Evolutionary conservation across 192 early-diverging fungal genomes (phyloP).

Genomic region (Backusella parvicylindrica): DNA sequence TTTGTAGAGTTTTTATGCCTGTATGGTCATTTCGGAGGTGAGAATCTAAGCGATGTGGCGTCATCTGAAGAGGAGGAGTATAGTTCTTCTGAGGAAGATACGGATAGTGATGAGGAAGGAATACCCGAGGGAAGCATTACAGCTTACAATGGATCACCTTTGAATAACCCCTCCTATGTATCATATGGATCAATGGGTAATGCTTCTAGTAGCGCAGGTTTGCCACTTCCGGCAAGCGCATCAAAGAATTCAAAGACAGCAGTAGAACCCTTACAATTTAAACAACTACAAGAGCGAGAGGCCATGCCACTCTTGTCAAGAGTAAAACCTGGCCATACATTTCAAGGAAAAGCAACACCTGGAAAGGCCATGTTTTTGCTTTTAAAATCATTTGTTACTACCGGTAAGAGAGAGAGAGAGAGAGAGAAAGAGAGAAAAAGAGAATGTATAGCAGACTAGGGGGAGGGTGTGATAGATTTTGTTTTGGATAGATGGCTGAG

Average conservation of each 20-base stretch:
- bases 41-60: constrained; percentile 79
- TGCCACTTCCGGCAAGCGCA: constrained; percentile 2
- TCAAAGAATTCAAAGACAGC: constrained; percentile 2
- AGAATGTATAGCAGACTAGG: too few species aligned
- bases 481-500: background rate
- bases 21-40: constrained; percentile 93
- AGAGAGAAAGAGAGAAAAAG: background rate
- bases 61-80: constrained; percentile 13
- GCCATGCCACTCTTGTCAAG: constrained; percentile 25
- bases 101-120: background rate
- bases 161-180: constrained; percentile 4
- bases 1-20: constrained; percentile 93
- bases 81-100: background rate
- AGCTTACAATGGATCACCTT: background rate
- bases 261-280: constrained; percentile 14
- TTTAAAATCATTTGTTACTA: constrained; percentile 70
- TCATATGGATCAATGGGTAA: background rate
- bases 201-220: background rate
- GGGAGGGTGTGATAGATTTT: background rate
- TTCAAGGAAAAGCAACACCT: constrained; percentile 58
- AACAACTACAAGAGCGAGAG: constrained; percentile 22
- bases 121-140: constrained; percentile 2
- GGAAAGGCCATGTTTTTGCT: constrained; percentile 73
- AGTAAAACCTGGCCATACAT: constrained; percentile 14
- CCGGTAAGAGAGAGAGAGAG: constrained; percentile 8